phyloP scores from a whole-genome alignment of 2,329 filamentous ascomycete species.

The Colletotrichum filicis region DNA sequence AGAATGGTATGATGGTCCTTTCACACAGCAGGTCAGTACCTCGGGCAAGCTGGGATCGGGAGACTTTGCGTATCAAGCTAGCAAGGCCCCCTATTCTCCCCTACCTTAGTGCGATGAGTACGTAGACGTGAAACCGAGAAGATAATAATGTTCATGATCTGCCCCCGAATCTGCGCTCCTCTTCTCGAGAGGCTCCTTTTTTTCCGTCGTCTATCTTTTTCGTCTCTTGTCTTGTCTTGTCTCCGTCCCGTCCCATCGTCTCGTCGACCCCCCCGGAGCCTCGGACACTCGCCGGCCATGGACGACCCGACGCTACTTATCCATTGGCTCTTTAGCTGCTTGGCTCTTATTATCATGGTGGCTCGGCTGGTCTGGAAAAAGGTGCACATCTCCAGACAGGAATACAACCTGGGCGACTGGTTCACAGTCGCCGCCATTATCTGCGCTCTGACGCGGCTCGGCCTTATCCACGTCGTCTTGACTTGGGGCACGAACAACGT shows the following conservation, averaged over 20 bases:
- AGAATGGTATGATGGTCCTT: constrained; percentile 8
- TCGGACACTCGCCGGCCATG: constrained; percentile 33
- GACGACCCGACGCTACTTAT: constrained; percentile 36
- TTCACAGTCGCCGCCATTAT: constrained; percentile 53
- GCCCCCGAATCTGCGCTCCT: constrained; percentile 9
- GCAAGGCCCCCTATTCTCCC: constrained; percentile 5
- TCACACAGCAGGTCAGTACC: background rate
- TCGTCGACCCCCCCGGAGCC: background rate
- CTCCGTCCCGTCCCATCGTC: background rate
- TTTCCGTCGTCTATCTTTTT: constrained; percentile 16
- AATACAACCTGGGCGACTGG: constrained; percentile 38
- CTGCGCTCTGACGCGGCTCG: constrained; percentile 39
- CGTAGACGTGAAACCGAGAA: background rate
- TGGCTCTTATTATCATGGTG: constrained; percentile 39
- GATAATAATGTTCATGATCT: constrained; percentile 32
- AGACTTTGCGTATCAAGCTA: constrained; percentile 10
- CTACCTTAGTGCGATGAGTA: background rate
- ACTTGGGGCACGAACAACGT: constrained; percentile 51
- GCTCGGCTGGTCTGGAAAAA: constrained; percentile 37
- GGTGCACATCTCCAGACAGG: constrained; percentile 30
- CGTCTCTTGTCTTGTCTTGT: background rate
- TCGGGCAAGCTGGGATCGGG: constrained; percentile 15
- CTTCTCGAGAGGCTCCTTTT: constrained; percentile 3
- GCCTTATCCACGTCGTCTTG: constrained; percentile 47
- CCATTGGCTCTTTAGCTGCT: constrained; percentile 41